phyloP scores from a whole-genome alignment of 164 flowering plant genomes.

The Litsea cubeba region DNA sequence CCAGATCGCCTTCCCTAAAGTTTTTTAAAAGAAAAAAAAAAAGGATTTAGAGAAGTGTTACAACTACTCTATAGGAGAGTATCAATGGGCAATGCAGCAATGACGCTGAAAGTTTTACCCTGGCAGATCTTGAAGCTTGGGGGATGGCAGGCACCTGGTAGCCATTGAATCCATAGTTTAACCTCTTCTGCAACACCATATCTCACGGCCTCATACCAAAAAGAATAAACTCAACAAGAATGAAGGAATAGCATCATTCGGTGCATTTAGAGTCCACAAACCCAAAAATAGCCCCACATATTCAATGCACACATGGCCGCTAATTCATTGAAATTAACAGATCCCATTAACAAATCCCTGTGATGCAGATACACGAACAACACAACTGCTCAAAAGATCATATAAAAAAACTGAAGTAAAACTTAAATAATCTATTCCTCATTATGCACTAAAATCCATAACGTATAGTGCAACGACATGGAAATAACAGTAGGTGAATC shows the following conservation, averaged over 20 bases:
- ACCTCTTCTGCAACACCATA: conserved; percentile 85
- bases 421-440: background rate
- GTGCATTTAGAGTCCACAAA: conserved; percentile 12
- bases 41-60: background rate
- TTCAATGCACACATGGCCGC: conserved; percentile 7
- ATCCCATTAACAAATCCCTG: conserved; percentile 4
- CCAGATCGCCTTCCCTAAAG: conserved; percentile 35
- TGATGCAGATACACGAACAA: background rate
- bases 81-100: background rate
- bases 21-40: background rate
- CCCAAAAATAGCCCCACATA: background rate
- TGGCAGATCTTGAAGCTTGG: conserved; percentile 79
- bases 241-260: conserved; percentile 9
- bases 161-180: conserved; percentile 70
- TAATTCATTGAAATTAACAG: conserved; percentile 5
- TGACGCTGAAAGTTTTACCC: conserved; percentile 44
- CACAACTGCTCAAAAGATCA: background rate
- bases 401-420: background rate
- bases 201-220: conserved; percentile 41
- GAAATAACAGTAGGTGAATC: background rate
- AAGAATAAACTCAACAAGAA: conserved; percentile 25
- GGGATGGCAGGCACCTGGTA: conserved; percentile 77
- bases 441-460: background rate
- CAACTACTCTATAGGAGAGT: background rate
- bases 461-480: background rate